Evolutionary conservation across 345 rosid species (phyloP).

Genomic region (Populus davidiana): DNA sequence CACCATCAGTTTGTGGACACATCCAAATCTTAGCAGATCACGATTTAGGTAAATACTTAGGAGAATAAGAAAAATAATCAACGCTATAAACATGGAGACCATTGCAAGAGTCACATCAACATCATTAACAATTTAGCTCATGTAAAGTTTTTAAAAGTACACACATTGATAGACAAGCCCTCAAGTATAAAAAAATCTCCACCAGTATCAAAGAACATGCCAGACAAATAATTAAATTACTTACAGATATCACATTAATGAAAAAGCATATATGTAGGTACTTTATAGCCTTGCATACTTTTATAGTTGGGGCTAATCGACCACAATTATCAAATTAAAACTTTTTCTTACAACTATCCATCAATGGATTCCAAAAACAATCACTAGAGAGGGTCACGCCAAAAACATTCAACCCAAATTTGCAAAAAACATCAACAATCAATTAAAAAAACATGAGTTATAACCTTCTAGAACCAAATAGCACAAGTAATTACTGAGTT

Average conservation of each 20-base stretch:
- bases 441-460: background rate
- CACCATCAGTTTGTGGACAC: conserved; percentile 79
- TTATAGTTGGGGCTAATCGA: too few relatives aligned
- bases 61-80: background rate
- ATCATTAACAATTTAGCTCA: background rate
- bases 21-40: conserved; percentile 83
- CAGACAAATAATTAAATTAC: too few relatives aligned
- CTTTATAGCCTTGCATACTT: too few relatives aligned
- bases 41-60: conserved; percentile 91
- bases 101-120: background rate
- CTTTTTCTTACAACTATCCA: too few relatives aligned
- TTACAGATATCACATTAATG: background rate
- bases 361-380: too few relatives aligned
- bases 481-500: background rate
- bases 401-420: too few relatives aligned
- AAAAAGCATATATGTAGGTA: too few relatives aligned
- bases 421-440: background rate
- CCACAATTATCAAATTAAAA: too few relatives aligned
- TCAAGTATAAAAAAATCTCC: background rate
- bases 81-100: background rate
- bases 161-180: background rate
- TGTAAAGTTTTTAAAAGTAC: background rate
- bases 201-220: background rate
- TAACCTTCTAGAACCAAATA: background rate
- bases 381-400: too few relatives aligned